Conservation (phyloP, 192 early-diverging fungal species). For the Entrophospora sp. region DNA sequence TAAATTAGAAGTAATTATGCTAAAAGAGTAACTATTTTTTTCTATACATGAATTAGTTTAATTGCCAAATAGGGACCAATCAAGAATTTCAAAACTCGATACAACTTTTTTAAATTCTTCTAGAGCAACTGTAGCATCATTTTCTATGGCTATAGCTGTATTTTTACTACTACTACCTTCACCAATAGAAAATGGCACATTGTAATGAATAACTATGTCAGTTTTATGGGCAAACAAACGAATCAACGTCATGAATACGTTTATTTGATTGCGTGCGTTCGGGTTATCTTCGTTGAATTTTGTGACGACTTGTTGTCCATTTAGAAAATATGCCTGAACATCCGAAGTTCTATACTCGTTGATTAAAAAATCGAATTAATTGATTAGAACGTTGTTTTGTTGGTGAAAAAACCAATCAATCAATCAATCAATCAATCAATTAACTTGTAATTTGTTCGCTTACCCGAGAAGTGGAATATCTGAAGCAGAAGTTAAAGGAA, state of each 20-base stretch:
- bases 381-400: too few species aligned
- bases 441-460: slow-evolving; percentile 12
- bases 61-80: too few species aligned
- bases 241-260: slow-evolving; percentile 62
- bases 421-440: not conserved
- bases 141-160: slow-evolving; percentile 25
- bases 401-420: too few species aligned
- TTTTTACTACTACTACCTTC: slow-evolving; percentile 37
- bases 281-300: slow-evolving; percentile 68
- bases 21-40: too few species aligned
- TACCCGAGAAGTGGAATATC: slow-evolving; percentile 49
- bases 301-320: slow-evolving; percentile 58
- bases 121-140: slow-evolving; percentile 28
- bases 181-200: slow-evolving; percentile 56
- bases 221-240: slow-evolving; percentile 58
- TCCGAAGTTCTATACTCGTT: slow-evolving; percentile 22
- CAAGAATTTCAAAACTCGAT: slow-evolving; percentile 31
- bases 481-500: slow-evolving; percentile 27
- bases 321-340: slow-evolving; percentile 41
- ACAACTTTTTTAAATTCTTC: slow-evolving; percentile 39
- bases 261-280: slow-evolving; percentile 49
- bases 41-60: too few species aligned
- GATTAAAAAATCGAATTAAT: too few species aligned
- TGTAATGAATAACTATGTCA: slow-evolving; percentile 71
- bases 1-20: too few species aligned